Evolutionary conservation across 1,284 basidiomycete genomes (phyloP), one percentile per base, ranked within the genome.

Genomic region (Erythrobasidium hasegawianum): DNA sequence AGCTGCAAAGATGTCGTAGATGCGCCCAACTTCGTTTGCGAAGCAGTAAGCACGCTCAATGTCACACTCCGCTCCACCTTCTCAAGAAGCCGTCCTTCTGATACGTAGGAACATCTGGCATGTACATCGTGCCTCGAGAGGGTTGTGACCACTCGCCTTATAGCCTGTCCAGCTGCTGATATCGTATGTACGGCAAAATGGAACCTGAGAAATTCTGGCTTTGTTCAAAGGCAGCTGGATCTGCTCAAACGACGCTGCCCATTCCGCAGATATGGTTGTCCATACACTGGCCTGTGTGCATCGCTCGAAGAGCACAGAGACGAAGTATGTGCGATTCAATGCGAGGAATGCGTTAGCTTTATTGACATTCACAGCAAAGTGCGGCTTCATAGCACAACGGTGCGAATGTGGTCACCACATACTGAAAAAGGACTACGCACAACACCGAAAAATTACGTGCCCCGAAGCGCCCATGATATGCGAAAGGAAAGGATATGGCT

Each of bases 41-140:
- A 47, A 47, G 43, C 43, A 16, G 43, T 47, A 47, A n/a, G 43
- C 43, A n/a, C n/a, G n/a, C n/a, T n/a, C n/a, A n/a, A n/a, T n/a
- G n/a, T n/a, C n/a, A n/a, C n/a, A n/a, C n/a, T n/a, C n/a, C n/a
- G n/a, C n/a, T n/a, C n/a, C n/a, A n/a, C n/a, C n/a, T n/a, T n/a
- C n/a, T n/a, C n/a, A n/a, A n/a, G n/a, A n/a, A n/a, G n/a, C n/a
- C n/a, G n/a, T n/a, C n/a, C n/a, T n/a, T n/a, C n/a, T n/a, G n/a
- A n/a, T n/a, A n/a, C n/a, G n/a, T n/a, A 47, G 43, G 43, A 47
- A 24, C 43, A 47, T 47, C 14, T 47, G 16, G 43, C 43, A 5
- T 47, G 43, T 47, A 7, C 43, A n/a, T 8, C 8, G 7, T 47
- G 43, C 22, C 4, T 18, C n/a, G 14, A n/a, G 5, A n/a, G 22